Base-by-base conservation (phyloP, 768 basidiomycete genomes). In the Trametes sanguinea region DNA sequence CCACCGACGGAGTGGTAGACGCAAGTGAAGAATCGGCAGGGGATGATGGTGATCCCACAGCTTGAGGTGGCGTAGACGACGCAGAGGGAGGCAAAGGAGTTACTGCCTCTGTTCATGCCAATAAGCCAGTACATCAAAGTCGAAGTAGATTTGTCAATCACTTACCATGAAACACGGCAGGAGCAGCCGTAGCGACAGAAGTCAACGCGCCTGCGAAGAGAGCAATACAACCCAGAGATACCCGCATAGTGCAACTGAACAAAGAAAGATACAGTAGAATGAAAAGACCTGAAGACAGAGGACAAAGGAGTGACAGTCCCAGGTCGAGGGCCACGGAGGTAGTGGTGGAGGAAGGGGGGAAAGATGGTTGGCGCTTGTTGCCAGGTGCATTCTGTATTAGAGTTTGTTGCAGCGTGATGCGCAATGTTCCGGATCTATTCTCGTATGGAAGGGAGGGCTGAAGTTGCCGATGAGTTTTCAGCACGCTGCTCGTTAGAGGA, bases 251-350 rank as follows among this genome's bases (percentile, higher is more conserved):
- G 22, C 8, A 35, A 51, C 35, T n/a, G 50, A 51, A 45, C 8
- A 40, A 33, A 48, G 33, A 33, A n/a, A 42, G 10, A 6, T 32
- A n/a, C 7, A 10, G 30, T 10, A 43, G 6, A 22, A 54, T 14
- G 43, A 46, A 16, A 33, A 16, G 44, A 35, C 45, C 29, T n/a
- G 16, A 22, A 13, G 6, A 44, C 54, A 17, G 48, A 52, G 50
- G 45, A 57, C 58, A 48, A 64, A 64, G 30, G 63, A 64, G 53
- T 56, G 63, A 57, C 37, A 57, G 48, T 46, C 61, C 61, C 56
- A 47, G 32, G 37, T 54, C 58, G 48, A 51, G 35, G 33, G 42
- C 11, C 22, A 37, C 39, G 47, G 22, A n/a, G 37, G 44, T 45
- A 13, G 45, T 33, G 51, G 16, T 52, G 30, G 62, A 43, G 45